phyloP scores from a whole-genome alignment of 495 filamentous ascomycete genomes.

The Xanthoparmelia taractica region DNA sequence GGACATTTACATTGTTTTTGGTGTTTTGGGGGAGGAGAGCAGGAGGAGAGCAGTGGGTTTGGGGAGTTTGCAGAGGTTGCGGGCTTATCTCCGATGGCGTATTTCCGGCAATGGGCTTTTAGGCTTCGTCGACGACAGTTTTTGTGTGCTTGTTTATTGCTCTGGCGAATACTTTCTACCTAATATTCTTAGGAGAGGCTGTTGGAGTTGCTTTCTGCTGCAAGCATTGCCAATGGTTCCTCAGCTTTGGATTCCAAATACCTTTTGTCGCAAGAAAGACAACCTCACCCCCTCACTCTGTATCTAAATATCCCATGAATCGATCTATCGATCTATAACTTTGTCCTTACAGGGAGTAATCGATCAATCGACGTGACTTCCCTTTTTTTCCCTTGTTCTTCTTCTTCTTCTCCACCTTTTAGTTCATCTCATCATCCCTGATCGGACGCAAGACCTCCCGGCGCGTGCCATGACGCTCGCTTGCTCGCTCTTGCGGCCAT shows the following conservation, averaged over 20 bases:
- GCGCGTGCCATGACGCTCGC: not conserved
- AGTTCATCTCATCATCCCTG: not conserved
- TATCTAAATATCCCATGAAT: not conserved
- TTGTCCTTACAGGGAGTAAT: not conserved
- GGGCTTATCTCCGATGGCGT: not conserved
- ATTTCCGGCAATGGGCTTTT: not conserved
- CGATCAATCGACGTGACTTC: not conserved
- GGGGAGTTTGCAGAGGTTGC: not conserved
- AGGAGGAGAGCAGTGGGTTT: not conserved
- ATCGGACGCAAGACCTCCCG: not conserved
- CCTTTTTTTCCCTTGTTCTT: no score
- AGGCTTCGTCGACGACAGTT: not conserved
- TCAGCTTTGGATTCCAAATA: not conserved
- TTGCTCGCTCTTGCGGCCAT: not conserved
- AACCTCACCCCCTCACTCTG: not conserved
- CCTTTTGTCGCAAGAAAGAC: not conserved
- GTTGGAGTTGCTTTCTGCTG: not conserved
- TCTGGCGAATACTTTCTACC: no score
- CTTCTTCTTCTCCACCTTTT: slow-evolving; percentile 2
- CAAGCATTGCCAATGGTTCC: not conserved
- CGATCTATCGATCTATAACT: not conserved
- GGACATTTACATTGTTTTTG: slow-evolving; percentile 55
- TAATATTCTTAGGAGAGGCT: not conserved
- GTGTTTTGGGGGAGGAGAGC: not conserved
- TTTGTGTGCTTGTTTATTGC: not conserved